Evolutionary conservation across 2,329 filamentous ascomycete species (phyloP), one percentile per base, ranked within the genome.

Genomic region (Amauroascus verrucosus): DNA sequence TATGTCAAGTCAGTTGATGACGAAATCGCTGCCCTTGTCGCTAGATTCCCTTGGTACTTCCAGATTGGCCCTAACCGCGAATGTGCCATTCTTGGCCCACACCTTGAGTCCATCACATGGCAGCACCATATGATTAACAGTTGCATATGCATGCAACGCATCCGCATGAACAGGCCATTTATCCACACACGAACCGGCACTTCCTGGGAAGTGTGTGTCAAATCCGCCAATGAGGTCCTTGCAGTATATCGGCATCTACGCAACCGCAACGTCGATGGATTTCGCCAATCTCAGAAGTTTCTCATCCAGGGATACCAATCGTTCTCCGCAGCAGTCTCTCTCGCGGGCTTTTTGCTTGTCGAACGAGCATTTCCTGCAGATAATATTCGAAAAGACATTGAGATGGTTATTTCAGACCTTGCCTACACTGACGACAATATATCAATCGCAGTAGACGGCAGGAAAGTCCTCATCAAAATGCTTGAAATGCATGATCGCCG

Each of bases 311-410:
- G 55, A 16, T 64, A 64, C 47, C 61, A 64, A 41, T 54, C 59
- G 3, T 64, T 61, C 51, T 63, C 62, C 8, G 62, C 61, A 18
- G 62, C 62, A 0, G 61, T 64, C 6, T 59, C 62, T 32, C 47
- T 63, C 22, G 62, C 60, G 9, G 59, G 60, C 2, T 61, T 64
- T 16, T 46, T 64, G 33, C 59, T 64, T 2, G 62, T 64, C 16
- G 62, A 64, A 49, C 55, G 61, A 13, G 58, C 60, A 2, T 57
- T 63, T 30, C 62, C 61, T 4, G 57, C 55, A 14, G 56, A 61
- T 8, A 58, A 56, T 18, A 61, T 61, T 40, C 51, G 60, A 14
- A 51, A 56, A 11, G 59, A 62, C 50, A 56, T 63, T 32, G 58
- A 64, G 38, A 62, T 59, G 59, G 61, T 63, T 20, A 61, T 63